phyloP scores from a whole-genome alignment of 2,329 filamentous ascomycete species.

The Botrytis paeoniae region DNA sequence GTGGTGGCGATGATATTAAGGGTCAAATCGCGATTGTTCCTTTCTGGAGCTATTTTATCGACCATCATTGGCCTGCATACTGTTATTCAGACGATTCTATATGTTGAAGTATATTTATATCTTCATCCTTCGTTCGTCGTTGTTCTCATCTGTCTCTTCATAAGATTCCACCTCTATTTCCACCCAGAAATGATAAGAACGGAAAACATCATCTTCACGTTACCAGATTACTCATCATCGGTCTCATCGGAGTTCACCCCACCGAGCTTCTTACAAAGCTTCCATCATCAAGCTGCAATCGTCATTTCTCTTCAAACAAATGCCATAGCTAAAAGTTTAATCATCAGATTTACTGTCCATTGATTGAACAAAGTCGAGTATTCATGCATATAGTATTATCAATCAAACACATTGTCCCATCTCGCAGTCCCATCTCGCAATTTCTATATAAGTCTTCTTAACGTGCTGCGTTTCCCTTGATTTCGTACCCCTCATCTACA shows the following conservation, averaged over 20 bases:
- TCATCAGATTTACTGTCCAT: not conserved
- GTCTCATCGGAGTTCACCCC: not conserved
- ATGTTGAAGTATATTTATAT: not conserved
- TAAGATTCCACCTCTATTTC: not conserved
- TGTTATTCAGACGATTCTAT: not conserved
- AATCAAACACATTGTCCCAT: constrained; percentile 17
- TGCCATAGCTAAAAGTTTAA: constrained; percentile 5
- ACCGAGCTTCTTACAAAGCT: constrained; percentile 8
- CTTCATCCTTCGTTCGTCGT: not conserved
- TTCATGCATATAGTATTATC: constrained; percentile 20
- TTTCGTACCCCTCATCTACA: not conserved
- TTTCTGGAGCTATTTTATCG: not conserved
- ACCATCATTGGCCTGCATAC: not conserved
- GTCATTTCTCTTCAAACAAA: constrained; percentile 14
- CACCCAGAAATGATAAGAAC: not conserved
- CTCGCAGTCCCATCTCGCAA: not conserved
- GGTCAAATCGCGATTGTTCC: not conserved
- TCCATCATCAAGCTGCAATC: not conserved
- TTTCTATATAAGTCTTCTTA: not conserved
- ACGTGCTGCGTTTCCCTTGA: not conserved
- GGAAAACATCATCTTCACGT: not conserved
- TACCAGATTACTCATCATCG: not conserved
- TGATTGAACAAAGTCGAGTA: not conserved
- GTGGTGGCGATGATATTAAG: not conserved
- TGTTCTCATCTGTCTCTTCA: not conserved